Conservation (phyloP, 225 moss, liverwort and hornwort species). For the Pseudisothecium myosuroides region DNA sequence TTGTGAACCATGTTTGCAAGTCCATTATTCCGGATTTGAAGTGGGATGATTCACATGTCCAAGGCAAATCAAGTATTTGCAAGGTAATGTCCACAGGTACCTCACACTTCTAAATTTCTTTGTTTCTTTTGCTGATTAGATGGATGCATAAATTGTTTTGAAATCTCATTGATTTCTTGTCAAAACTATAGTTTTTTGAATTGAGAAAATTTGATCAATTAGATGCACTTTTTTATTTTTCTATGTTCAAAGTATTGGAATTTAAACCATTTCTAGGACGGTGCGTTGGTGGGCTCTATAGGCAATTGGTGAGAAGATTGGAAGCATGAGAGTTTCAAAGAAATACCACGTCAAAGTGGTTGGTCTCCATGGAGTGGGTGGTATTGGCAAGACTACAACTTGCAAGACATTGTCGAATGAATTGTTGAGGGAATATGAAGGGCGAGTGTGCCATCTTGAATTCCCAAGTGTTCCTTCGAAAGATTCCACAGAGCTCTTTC, state of each 20-base stretch:
- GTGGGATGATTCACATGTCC: neutral
- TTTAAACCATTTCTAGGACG: neutral
- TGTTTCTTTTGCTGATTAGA: neutral
- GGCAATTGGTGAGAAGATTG: neutral
- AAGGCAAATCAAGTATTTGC: neutral
- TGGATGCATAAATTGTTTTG: neutral
- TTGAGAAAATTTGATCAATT: accelerated
- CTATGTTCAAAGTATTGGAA: neutral
- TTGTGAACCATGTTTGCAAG: neutral
- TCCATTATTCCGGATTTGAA: neutral
- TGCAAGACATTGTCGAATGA: neutral
- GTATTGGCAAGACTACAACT: neutral
- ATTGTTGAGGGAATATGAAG: neutral
- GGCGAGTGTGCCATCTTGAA: neutral
- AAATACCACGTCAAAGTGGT: neutral
- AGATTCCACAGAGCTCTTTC: neutral
- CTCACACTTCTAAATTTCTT: no score
- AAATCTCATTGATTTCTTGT: neutral
- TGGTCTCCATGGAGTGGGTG: neutral
- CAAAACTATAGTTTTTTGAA: neutral
- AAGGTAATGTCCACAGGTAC: neutral
- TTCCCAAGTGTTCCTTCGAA: neutral
- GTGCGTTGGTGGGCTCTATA: neutral
- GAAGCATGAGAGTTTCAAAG: accelerated
- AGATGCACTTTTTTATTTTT: neutral